A percentile compares a stretch with the other conserved stretches of the same genome.
Conservation (phyloP, 1,139 yeast genomes). For the Protomyces lactucae-debilis region DNA sequence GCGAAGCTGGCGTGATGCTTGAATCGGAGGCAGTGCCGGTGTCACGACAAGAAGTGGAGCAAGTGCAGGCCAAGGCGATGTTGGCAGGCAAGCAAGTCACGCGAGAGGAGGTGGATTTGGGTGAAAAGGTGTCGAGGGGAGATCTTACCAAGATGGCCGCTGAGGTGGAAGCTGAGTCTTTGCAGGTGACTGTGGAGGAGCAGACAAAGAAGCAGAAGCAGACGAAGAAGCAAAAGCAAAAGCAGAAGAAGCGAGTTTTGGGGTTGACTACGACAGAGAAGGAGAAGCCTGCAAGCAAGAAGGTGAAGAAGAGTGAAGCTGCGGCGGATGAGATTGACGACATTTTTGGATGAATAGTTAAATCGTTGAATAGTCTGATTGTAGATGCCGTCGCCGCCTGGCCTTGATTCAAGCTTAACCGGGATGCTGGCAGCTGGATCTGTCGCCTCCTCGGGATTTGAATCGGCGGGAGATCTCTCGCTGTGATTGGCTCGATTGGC, state of each 20-base stretch:
- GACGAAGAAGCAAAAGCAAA: slow-evolving; percentile 45
- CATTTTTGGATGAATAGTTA: not conserved
- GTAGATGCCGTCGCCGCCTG: not conserved
- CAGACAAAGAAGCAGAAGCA: slow-evolving; percentile 59
- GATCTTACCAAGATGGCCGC: too few species aligned
- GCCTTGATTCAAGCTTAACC: not conserved
- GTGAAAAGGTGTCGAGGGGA: not conserved
- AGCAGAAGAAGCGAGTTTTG: not conserved
- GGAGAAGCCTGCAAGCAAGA: not conserved
- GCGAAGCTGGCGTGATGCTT: not conserved
- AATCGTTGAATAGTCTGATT: not conserved
- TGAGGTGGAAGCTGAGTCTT: too few species aligned
- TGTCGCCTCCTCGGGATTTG: too few species aligned
- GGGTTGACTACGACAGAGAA: not conserved
- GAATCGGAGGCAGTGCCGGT: not conserved
- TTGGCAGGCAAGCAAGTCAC: not conserved
- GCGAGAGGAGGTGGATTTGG: not conserved
- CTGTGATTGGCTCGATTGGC: too few species aligned
- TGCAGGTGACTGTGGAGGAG: slow-evolving; percentile 34
- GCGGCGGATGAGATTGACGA: not conserved
- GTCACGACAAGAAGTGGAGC: not conserved
- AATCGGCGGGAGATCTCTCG: too few species aligned
- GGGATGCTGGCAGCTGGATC: too few species aligned
- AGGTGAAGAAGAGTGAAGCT: not conserved
- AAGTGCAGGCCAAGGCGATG: not conserved